Base-by-base conservation (phyloP, 805 yeast species). In the Wickerhamiella vanderwaltii region DNA sequence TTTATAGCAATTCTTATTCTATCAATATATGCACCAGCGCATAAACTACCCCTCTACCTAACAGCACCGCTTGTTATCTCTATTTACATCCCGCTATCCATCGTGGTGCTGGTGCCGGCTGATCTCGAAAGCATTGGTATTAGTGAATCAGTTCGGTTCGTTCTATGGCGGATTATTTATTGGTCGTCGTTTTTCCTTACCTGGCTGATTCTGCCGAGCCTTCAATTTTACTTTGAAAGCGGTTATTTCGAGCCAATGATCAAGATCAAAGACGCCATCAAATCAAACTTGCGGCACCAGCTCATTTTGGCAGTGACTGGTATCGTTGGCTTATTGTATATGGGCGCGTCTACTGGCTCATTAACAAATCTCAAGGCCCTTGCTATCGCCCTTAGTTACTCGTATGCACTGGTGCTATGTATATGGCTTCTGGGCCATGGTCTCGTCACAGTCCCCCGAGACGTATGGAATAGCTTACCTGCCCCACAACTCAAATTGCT, bases 391-490 rank as follows among this genome's bases (percentile, higher is more conserved):
- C 52, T 80, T 9, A 73, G 91, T 1, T 91, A 84, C 56, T 75
- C 79, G 16, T 84, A 83, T 56, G 72, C 93, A 0, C 65, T 84
- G 53, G 65, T 78, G 1, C 53, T 84, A 25, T 86, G 88, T 2
- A 67, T 81, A 17, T 82, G 91, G 88, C 62, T 84, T 44, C 75
- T 84, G 81, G 82, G 88, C 2, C 87, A 83, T 57, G 94, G 94
- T 0, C 59, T 81, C 37, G 71, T 81, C 13, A 68, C 70, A 33
- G 65, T 82, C 2, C 93, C 94, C 0, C 66, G 81, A 44, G 57
- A 63, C 41, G 47, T 61, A 48, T 60, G 65, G 59, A 29, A 52
- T 28, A 53, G 60, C 45, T 43, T 62, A 46, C 57, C 70, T 56
- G 69, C 54, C 6, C 41, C 52, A 9, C 57, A 58, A 29, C 54